Evolutionary conservation across 2,329 filamentous ascomycete genomes (phyloP).

Genomic region (Periconia sp.): DNA sequence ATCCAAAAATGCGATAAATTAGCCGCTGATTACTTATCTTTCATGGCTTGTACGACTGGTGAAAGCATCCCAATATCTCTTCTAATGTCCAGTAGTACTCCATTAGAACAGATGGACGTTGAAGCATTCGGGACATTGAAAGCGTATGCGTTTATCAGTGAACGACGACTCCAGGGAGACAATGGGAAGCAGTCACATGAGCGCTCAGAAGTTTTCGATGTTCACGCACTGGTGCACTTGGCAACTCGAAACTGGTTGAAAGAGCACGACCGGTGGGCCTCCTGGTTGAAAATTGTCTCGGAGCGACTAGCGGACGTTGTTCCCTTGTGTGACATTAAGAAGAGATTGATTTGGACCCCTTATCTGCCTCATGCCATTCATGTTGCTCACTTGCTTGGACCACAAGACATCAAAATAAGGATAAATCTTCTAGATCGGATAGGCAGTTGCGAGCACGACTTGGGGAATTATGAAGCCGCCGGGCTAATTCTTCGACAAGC

Average conservation of each 20-base stretch:
- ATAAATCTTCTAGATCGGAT: conserved; percentile 10
- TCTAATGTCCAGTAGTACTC: conserved; percentile 26
- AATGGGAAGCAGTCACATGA: neutral
- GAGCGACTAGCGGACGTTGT: conserved; percentile 30
- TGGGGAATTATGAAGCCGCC: conserved; percentile 8
- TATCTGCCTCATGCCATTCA: conserved; percentile 39
- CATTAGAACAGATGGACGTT: conserved; percentile 29
- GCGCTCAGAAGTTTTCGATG: conserved; percentile 22
- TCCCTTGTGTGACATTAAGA: conserved; percentile 16
- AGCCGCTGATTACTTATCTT: conserved; percentile 40
- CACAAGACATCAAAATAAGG: neutral
- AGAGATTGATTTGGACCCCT: conserved; percentile 24
- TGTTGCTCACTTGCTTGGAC: conserved; percentile 6
- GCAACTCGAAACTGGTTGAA: conserved; percentile 42
- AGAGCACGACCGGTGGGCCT: conserved; percentile 15
- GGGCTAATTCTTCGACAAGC: conserved; percentile 5
- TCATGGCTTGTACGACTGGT: conserved; percentile 41
- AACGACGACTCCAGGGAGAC: conserved; percentile 5
- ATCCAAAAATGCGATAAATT: conserved; percentile 35
- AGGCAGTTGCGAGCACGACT: conserved; percentile 8
- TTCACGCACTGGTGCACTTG: conserved; percentile 45
- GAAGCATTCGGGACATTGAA: conserved; percentile 41
- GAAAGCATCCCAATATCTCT: conserved; percentile 42
- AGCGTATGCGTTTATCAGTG: conserved; percentile 40
- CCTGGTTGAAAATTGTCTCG: conserved; percentile 19